Base-by-base conservation (phyloP, 352 stramenopile genomes). In the Halophytophthora polymorphica region DNA sequence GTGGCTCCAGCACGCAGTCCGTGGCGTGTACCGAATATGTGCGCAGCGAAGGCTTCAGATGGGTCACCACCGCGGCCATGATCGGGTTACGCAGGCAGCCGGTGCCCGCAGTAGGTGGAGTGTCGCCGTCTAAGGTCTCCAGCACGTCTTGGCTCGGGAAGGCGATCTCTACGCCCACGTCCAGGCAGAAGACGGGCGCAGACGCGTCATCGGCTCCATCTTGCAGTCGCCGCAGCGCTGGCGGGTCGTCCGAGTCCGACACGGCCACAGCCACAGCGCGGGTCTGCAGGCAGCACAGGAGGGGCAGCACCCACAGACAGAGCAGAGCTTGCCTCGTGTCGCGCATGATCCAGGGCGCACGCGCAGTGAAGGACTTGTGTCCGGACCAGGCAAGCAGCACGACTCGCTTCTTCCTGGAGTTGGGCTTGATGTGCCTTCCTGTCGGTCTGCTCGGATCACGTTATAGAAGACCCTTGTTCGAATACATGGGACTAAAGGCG, bases 131-230 rank as follows among this genome's bases (percentile, higher is more conserved):
- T 56, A 71, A 63, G 15, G 62, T 43, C 18, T 45, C 38, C 31
- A 62, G 21, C 34, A 69, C 51, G 21, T 63, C 48, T 21, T 17
- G 51, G 46, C 54, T 61, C 29, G 60, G 66, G 41, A 83, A 77
- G 35, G 57, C 69, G 45, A 83, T 66, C 43, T 75, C 72, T 36
- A 80, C 28, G 14, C 69, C 72, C 2, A 72, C 47, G 50, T 83
- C 69, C 25, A 69, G 46, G 38, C 69, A 83, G 53, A 76, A 79
- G 3, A 79, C 59, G 12, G 62, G 61, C 6, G 44, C 50, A 2
- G 51, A 47, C 37, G 37, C 29, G 43, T 69, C 59, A 12, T 37
- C 6, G 15, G 21, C n/a, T n/a, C 18, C 11, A 12, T 53, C 50
- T 29, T 40, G 17, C 3, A 39, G 15, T 35, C 49, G 54, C 14